Evolutionary conservation across 108 stramenopile genomes (phyloP).

Genomic region (Hondaea fermentalgiana): DNA sequence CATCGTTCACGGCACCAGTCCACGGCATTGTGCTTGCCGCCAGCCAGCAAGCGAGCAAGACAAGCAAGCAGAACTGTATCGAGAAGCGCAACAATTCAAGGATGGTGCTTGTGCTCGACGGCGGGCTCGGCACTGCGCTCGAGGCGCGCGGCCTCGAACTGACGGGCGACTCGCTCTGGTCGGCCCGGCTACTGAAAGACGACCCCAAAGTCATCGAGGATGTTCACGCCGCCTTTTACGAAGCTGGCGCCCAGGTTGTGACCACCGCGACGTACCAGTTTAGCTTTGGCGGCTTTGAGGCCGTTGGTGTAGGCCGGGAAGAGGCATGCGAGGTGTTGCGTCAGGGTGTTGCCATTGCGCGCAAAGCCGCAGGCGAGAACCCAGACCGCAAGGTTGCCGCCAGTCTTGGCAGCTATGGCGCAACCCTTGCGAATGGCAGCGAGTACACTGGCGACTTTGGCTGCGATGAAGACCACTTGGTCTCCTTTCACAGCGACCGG

Average conservation of each 20-base stretch:
- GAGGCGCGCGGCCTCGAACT: background rate
- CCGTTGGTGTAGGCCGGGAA: background rate
- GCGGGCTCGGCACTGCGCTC: background rate
- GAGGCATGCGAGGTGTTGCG: background rate
- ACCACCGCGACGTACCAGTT: slow-evolving; percentile 1
- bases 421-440: background rate
- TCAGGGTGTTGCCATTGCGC: background rate
- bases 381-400: background rate
- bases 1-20: too few species aligned
- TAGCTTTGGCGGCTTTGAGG: background rate
- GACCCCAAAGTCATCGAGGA: background rate
- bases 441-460: slow-evolving; percentile 6
- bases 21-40: too few species aligned
- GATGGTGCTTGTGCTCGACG: slow-evolving; percentile 1
- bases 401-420: background rate
- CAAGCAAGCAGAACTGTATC: background rate
- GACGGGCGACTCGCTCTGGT: background rate
- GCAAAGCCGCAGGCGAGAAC: background rate
- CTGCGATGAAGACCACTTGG: background rate
- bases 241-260: background rate
- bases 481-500: background rate
- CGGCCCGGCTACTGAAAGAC: background rate
- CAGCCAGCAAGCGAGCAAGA: too few species aligned
- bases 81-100: background rate
- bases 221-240: background rate